phyloP scores from a whole-genome alignment of 1,284 basidiomycete species.

The Rhodotorula sp. region DNA sequence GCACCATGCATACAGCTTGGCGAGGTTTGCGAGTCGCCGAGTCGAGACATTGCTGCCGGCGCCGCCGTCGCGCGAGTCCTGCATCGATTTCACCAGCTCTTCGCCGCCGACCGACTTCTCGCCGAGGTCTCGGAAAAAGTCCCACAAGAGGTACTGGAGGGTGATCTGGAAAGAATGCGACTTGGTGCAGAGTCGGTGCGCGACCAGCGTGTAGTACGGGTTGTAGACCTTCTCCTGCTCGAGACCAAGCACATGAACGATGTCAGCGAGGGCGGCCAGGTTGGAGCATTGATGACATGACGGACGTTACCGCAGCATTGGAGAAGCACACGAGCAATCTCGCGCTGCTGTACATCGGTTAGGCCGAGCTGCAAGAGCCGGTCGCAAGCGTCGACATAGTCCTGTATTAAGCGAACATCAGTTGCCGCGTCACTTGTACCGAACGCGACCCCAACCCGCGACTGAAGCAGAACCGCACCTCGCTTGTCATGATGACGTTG shows the following conservation, averaged over 20 bases:
- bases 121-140: conserved; percentile 88
- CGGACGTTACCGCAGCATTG: conserved; percentile 90
- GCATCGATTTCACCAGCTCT: conserved; percentile 67
- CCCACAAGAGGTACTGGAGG: conserved; percentile 95
- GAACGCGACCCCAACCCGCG: background rate
- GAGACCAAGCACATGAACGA: conserved; percentile 2
- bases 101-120: conserved; percentile 78
- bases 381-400: conserved; percentile 91
- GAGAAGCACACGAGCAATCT: conserved; percentile 85
- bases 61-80: conserved; percentile 52
- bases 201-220: conserved; percentile 90
- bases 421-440: no score
- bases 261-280: conserved; percentile 2
- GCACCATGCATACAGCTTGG: conserved; percentile 79
- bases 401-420: conserved; percentile 55
- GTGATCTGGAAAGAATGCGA: conserved; percentile 77
- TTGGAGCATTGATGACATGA: conserved; percentile 18
- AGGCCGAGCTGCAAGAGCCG: conserved; percentile 77
- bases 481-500: conserved; percentile 87
- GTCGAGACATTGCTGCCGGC: conserved; percentile 60
- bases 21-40: conserved; percentile 63
- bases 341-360: conserved; percentile 87
- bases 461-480: conserved; percentile 58
- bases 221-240: conserved; percentile 85
- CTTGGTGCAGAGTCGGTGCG: conserved; percentile 58